Base-by-base conservation (phyloP, 805 yeast genomes). In the Tetrapisispora taiwanensis region DNA sequence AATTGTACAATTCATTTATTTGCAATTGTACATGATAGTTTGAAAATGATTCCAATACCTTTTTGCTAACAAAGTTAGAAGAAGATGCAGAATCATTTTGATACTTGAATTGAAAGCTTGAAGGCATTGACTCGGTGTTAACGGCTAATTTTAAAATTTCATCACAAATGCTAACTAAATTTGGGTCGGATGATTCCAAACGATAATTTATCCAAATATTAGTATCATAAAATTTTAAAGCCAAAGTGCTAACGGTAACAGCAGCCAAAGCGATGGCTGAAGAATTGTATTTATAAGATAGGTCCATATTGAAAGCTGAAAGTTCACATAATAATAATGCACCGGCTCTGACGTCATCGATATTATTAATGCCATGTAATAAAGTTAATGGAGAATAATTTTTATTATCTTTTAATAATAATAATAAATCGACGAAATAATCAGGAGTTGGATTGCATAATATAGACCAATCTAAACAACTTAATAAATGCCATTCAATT, bases 401-500 rank as follows among this genome's bases (percentile, higher is more conserved):
- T 26, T 48, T 44, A 40, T 47, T 43, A 32, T 48, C 47, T 31
- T 46, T 46, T 22, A 50, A 43, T 36, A 54, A 49, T 43, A 80
- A 60, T 52, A 70, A 71, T 42, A 81, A 59, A 53, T 82, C 86
- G 45, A 81, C 66, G 53, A 79, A 79, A 12, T 74, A 65, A 59
- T 81, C 88, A 51, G 76, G 73, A 3, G 84, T 78, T 20, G 85
- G 77, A 30, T 72, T 66, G 28, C 51, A 49, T 41, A 76, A 71
- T 31, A 81, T 65, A 49, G 74, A 70, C 90, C 90, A 84, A 44
- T 76, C 68, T 48, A 84, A 66, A 5, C 78, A 69, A 54, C 74
- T 76, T 46, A 83, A 66, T 36, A 84, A 71, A 52, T 79, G 81
- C 46, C 78, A 70, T 58, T 84, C 94, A 78, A 81, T 78, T 55